Evolutionary conservation across 306 rosid genomes (phyloP).

Genomic region (Cucurbita argyrosperma): DNA sequence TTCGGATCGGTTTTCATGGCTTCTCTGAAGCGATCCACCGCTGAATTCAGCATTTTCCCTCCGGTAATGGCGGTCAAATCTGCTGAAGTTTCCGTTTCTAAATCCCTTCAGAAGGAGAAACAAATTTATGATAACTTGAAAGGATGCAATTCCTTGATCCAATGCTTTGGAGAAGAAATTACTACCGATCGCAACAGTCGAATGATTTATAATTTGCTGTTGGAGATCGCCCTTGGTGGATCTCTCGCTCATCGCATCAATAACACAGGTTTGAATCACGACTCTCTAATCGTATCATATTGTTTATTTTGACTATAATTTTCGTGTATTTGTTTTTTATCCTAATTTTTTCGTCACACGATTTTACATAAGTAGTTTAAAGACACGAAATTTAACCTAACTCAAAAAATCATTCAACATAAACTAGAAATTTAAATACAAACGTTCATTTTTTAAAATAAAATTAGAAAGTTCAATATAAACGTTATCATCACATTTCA

Average conservation of each 20-base stretch:
- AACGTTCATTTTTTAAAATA: no score
- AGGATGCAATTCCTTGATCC: background rate
- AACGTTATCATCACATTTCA: no score
- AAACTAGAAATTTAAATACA: no score
- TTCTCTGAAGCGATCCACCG: slow-evolving; percentile 1
- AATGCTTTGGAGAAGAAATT: background rate
- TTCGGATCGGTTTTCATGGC: slow-evolving; percentile 23
- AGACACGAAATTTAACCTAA: no score
- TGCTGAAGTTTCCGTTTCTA: slow-evolving; percentile 10
- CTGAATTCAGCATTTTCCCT: slow-evolving; percentile 1
- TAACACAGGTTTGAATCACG: background rate
- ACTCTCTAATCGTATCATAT: no score
- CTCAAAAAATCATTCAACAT: no score
- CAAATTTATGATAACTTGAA: background rate
- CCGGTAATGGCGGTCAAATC: slow-evolving; percentile 16
- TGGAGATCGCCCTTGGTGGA: background rate
- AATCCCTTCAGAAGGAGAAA: slow-evolving; percentile 13
- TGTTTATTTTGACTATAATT: no score
- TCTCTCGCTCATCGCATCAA: background rate
- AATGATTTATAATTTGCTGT: slow-evolving; percentile 2
- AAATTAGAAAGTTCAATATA: no score
- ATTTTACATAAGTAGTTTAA: no score
- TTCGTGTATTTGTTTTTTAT: no score
- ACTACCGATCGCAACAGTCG: background rate
- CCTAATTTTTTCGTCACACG: no score